These are phyloP conservation scores for Eustoma russellianum DNA, from an alignment of 257 asterid species.

Conservation along the genomic window DNA sequence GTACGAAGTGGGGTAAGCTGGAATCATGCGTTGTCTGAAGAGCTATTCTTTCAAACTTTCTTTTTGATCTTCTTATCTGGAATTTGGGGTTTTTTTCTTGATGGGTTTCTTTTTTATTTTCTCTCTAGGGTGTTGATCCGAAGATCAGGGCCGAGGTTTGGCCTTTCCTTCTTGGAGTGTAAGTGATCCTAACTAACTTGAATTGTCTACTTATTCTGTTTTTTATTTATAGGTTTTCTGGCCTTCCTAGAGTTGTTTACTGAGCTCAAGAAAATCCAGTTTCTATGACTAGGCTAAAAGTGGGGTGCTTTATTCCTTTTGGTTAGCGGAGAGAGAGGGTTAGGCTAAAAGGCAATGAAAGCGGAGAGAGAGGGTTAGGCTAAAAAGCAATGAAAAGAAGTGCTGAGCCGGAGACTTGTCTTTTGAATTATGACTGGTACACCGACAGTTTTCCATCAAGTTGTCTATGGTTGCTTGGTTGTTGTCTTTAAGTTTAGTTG, in stretches of 20 bases:
- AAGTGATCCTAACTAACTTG: slow-evolving; percentile 22
- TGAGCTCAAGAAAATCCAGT: background rate
- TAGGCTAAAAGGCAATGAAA: no score
- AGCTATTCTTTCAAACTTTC: background rate
- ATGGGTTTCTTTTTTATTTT: slow-evolving; percentile 3
- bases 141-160: slow-evolving; percentile 83
- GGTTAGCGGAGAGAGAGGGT: background rate
- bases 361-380: no score
- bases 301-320: background rate
- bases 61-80: no score
- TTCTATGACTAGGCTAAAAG: background rate
- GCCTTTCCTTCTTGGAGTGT: slow-evolving; percentile 99
- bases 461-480: no score
- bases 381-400: no score
- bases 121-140: slow-evolving; percentile 78
- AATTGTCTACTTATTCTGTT: slow-evolving; percentile 6
- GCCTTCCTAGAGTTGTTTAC: background rate
- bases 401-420: no score
- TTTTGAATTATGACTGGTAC: no score
- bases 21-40: background rate
- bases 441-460: no score
- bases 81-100: background rate
- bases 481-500: no score
- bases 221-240: background rate
- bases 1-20: slow-evolving; percentile 90